These are phyloP conservation scores for Pichia nakasei DNA, from an alignment of 805 yeast genomes.

Conservation along the genomic window DNA sequence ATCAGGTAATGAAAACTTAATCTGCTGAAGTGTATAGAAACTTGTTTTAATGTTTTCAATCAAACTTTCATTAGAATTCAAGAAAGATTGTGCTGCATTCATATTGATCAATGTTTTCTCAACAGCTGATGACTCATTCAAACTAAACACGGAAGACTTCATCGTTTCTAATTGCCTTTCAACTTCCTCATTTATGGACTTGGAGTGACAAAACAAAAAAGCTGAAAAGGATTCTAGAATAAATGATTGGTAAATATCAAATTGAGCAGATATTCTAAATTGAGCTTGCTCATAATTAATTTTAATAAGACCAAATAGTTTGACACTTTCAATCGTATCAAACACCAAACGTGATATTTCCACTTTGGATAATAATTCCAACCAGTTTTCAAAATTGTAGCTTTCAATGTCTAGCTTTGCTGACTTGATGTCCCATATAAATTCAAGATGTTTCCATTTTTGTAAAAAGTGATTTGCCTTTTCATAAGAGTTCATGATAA, in stretches of 20 bases:
- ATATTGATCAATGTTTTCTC: constrained; percentile 32
- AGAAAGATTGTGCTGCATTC: constrained; percentile 22
- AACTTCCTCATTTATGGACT: background rate
- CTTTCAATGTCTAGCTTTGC: constrained; percentile 28
- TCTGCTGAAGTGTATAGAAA: constrained; percentile 23
- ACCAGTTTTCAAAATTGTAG: constrained; percentile 38
- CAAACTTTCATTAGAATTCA: background rate
- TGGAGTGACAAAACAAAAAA: background rate
- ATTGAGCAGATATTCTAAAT: constrained; percentile 36
- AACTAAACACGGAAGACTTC: background rate
- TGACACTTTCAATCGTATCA: constrained; percentile 38
- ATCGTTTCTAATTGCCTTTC: background rate
- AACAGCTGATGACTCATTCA: constrained; percentile 9
- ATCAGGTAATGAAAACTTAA: constrained; percentile 39
- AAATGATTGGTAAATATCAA: constrained; percentile 46
- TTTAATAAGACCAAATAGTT: constrained; percentile 31
- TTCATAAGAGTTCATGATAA: background rate
- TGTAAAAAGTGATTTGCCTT: background rate
- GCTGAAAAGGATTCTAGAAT: background rate
- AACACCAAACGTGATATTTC: constrained; percentile 35
- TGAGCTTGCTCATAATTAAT: constrained; percentile 49
- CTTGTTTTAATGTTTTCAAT: constrained; percentile 21
- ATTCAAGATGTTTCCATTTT: constrained; percentile 47
- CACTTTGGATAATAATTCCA: constrained; percentile 35
- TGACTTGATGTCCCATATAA: constrained; percentile 48